phyloP scores from a whole-genome alignment of 257 asterid genomes.

The Solanum sitiens region DNA sequence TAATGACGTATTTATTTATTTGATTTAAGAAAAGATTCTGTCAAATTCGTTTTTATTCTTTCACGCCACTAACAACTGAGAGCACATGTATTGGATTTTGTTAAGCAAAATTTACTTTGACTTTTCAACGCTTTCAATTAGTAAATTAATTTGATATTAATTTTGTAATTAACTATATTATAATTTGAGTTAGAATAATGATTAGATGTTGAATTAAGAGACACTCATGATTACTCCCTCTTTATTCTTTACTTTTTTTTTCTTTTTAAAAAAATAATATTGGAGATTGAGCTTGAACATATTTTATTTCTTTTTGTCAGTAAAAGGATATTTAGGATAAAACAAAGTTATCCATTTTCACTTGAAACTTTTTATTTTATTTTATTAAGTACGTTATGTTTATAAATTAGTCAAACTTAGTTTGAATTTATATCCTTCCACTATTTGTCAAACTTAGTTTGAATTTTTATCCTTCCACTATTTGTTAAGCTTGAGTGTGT shows the following conservation, averaged over 20 bases:
- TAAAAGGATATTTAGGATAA: neutral
- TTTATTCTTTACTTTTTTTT: neutral
- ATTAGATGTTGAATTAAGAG: neutral
- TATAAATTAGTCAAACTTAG: neutral
- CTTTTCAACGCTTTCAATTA: slow-evolving; percentile 18
- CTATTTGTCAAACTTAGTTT: neutral
- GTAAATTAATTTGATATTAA: neutral
- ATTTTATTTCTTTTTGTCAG: neutral
- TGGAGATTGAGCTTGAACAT: neutral
- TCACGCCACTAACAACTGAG: neutral
- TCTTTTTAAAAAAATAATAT: neutral
- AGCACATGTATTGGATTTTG: slow-evolving; percentile 30
- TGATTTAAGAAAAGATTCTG: neutral
- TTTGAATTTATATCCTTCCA: neutral
- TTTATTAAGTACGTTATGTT: neutral
- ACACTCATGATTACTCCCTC: slow-evolving; percentile 1
- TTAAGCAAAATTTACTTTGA: slow-evolving; percentile 18
- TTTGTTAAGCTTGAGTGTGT: neutral
- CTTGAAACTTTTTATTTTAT: neutral
- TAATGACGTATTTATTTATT: slow-evolving; percentile 12
- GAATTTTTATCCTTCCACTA: neutral
- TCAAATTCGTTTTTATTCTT: neutral
- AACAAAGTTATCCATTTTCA: neutral
- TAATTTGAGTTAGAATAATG: neutral
- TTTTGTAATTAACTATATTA: neutral